Evolutionary conservation across 2,329 filamentous ascomycete species (phyloP), one percentile per base, ranked within the genome.

Genomic region (Lasiodiplodia sp.): DNA sequence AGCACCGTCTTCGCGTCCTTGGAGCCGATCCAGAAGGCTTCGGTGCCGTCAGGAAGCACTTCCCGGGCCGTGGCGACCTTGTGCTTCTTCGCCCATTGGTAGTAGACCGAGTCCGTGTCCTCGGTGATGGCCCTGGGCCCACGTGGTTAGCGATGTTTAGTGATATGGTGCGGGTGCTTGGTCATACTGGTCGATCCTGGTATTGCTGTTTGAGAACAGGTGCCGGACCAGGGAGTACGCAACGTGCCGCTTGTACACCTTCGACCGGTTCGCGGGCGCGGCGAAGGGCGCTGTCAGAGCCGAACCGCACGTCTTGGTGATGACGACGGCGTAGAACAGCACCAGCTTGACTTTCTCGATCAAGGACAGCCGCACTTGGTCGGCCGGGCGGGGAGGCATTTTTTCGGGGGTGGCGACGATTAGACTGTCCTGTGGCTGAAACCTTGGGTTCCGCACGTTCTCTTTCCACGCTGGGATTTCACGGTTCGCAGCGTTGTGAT

Each of bases 21-120:
- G 7, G 65, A 67, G 10, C 65, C 65, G 18, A 67, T 52, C 65
- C 65, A 67, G 31, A 56, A 67, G 2, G 65, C 65, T 5, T 55
- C 38, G 14, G 40, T 67, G 18, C 65, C 65, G 55, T 67, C 65
- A 5, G 25, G 18, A 38, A 60, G 40, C 16, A n/a, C 51, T 23
- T 67, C 65, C 10, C 25, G 58, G 8, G 25, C 65, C 4, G 65
- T 55, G 4, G 53, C 18, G 2, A 58, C 65, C 12, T 52, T 60
- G n/a, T 25, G 23, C 21, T 38, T 51, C 14, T 51, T 58, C 11
- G 52, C 55, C 65, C 65, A 67, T 25, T 34, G 25, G 10, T 28
- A 44, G 55, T 67, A 67, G 5, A 49, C 5, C 34, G 38, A 40
- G 11, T 58, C 55, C 5, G 65, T 51, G 28, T 67, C 65, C 25